phyloP scores from a whole-genome alignment of 2,329 filamentous ascomycete genomes.

The Sclerotinia spermophila region DNA sequence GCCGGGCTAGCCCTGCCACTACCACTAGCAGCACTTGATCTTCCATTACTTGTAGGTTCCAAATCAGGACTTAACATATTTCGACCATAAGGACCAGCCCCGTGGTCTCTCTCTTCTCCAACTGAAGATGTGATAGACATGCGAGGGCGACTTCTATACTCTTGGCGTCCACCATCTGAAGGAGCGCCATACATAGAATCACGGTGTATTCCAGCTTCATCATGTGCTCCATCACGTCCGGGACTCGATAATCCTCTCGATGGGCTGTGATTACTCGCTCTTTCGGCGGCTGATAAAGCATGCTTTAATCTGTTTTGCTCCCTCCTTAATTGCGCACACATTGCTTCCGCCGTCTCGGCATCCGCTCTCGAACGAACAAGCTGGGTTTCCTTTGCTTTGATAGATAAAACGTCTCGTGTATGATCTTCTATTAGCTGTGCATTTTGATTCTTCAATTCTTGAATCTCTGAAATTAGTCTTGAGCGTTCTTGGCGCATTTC shows the following conservation, averaged over 20 bases:
- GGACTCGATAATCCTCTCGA: conserved; percentile 36
- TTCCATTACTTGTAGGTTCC: conserved; percentile 31
- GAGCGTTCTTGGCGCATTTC: conserved; percentile 79
- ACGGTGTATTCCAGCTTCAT: conserved; percentile 59
- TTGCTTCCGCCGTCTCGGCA: conserved; percentile 81
- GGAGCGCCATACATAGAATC: conserved; percentile 41
- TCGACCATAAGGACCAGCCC: conserved; percentile 39
- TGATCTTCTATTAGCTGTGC: conserved; percentile 96
- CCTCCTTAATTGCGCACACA: conserved; percentile 75
- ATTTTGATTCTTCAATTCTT: conserved; percentile 95
- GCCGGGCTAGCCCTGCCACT: conserved; percentile 37
- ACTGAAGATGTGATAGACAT: conserved; percentile 62
- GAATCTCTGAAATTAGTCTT: conserved; percentile 79
- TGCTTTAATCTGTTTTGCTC: conserved; percentile 94
- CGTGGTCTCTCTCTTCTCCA: conserved; percentile 76
- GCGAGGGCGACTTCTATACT: conserved; percentile 27
- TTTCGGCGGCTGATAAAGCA: conserved; percentile 64
- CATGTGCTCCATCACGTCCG: conserved; percentile 47
- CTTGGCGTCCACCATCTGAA: conserved; percentile 28
- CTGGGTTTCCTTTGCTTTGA: conserved; percentile 98
- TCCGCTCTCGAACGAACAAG: conserved; percentile 88
- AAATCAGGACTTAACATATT: conserved; percentile 36
- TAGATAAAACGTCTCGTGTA: conserved; percentile 88
- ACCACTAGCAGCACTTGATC: conserved; percentile 35
- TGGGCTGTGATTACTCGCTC: conserved; percentile 40